Evolutionary conservation across 1,139 yeast genomes (phyloP).

Genomic region (Blastobotrys proliferans): DNA sequence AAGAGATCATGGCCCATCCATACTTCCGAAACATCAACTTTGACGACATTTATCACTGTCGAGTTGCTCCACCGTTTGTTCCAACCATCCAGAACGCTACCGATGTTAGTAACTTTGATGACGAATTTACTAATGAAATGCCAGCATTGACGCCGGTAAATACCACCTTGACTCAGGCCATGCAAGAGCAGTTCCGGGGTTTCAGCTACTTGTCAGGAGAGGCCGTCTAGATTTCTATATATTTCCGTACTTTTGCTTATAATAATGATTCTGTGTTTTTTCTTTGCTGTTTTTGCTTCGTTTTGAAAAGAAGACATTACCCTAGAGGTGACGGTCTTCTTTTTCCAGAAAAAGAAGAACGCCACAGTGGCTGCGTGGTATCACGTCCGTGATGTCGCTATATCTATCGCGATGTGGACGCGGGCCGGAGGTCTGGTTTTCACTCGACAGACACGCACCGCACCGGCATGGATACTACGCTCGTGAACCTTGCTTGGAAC

Average conservation of each 20-base stretch:
- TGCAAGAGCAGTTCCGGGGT: conserved; percentile 97
- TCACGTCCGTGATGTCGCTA: too few species aligned
- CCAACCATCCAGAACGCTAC: conserved; percentile 86
- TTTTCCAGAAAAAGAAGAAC: too few species aligned
- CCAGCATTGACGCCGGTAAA: conserved; percentile 95
- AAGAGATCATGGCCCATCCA: conserved; percentile 91
- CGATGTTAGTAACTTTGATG: conserved; percentile 90
- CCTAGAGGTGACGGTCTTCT: too few species aligned
- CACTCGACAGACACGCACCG: too few species aligned
- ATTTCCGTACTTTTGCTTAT: conserved; percentile 20
- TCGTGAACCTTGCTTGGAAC: too few species aligned
- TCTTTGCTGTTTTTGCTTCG: too few species aligned
- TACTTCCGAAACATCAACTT: conserved; percentile 87
- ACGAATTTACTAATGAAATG: conserved; percentile 90
- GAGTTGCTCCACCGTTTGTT: conserved; percentile 60
- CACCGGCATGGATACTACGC: too few species aligned
- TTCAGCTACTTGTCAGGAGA: conserved; percentile 85
- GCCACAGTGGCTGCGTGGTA: too few species aligned
- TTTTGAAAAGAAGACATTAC: too few species aligned
- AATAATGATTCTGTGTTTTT: too few species aligned
- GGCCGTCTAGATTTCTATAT: conserved; percentile 12
- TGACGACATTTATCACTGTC: conserved; percentile 72
- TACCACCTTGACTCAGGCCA: conserved; percentile 74
- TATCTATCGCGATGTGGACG: too few species aligned
- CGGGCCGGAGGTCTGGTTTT: too few species aligned